Evolutionary conservation across 176 grass and related monocot genomes (phyloP).

Genomic region (Secale cereale): DNA sequence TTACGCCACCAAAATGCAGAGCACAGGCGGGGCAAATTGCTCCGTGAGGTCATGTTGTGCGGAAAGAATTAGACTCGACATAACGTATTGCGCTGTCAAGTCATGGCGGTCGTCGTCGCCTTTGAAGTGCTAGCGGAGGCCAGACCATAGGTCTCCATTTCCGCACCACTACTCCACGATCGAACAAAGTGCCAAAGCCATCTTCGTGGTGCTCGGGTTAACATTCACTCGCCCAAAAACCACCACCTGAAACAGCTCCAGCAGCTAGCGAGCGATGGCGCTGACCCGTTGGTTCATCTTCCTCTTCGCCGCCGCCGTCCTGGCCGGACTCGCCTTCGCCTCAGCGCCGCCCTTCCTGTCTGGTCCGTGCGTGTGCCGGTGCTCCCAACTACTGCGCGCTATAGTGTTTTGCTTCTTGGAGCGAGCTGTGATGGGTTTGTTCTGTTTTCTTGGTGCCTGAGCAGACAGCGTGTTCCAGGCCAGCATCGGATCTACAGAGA

Average conservation of each 20-base stretch:
- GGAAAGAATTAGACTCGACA: background rate
- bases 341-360: slow-evolving; percentile 22
- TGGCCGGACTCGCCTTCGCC: slow-evolving; percentile 7
- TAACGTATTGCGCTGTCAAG: background rate
- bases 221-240: background rate
- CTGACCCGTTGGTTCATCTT: background rate
- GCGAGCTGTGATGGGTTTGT: slow-evolving; percentile 14
- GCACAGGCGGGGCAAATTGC: too few relatives aligned
- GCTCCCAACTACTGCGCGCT: background rate
- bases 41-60: too few relatives aligned
- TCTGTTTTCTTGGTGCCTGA: background rate
- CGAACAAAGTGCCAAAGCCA: background rate
- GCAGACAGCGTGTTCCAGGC: slow-evolving; percentile 25
- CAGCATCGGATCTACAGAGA: slow-evolving; percentile 37
- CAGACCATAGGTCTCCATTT: background rate
- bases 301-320: background rate
- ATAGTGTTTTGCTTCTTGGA: background rate
- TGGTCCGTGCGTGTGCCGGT: background rate
- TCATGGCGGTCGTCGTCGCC: too few relatives aligned
- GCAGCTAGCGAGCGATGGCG: background rate
- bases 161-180: background rate
- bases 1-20: too few relatives aligned
- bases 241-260: background rate
- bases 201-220: background rate
- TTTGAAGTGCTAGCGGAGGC: too few relatives aligned